These are phyloP conservation scores for Penicilliopsis zonata DNA, from an alignment of 495 filamentous ascomycete genomes.

Conservation along the genomic window DNA sequence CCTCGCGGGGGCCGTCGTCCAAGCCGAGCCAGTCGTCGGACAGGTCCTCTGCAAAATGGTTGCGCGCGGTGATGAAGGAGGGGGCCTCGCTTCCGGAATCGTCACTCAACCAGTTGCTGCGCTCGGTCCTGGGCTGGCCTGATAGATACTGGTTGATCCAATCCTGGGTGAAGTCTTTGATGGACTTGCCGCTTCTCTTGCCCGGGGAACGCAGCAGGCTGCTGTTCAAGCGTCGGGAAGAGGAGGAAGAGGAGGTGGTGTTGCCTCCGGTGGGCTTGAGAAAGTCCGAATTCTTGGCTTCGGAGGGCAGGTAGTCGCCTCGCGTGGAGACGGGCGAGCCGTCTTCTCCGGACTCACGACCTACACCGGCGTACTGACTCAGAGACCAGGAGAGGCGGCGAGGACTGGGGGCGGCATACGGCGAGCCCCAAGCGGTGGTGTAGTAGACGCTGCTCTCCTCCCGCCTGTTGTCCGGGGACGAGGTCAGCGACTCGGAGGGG, in stretches of 20 bases:
- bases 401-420: constrained; percentile 49
- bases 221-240: constrained; percentile 7
- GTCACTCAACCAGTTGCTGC: constrained; percentile 65
- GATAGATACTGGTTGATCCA: constrained; percentile 68
- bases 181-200: constrained; percentile 30
- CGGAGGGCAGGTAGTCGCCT: constrained; percentile 21
- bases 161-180: constrained; percentile 57
- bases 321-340: constrained; percentile 24
- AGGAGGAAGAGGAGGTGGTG: too few species aligned
- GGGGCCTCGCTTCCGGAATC: constrained; percentile 45
- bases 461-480: constrained; percentile 31
- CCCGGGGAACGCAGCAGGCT: constrained; percentile 13
- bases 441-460: constrained; percentile 42
- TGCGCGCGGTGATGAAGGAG: constrained; percentile 31
- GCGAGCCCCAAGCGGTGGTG: constrained; percentile 63
- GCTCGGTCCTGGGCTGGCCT: constrained; percentile 46
- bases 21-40: constrained; percentile 35
- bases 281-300: constrained; percentile 39
- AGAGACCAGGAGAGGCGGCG: constrained; percentile 30
- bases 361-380: constrained; percentile 28
- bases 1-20: constrained; percentile 26
- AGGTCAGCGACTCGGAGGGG: constrained; percentile 23
- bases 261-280: constrained; percentile 30
- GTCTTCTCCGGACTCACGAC: constrained; percentile 18
- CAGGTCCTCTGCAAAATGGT: constrained; percentile 30